A percentile compares a stretch with the other conserved stretches of the same genome.
Conservation (phyloP, 495 filamentous ascomycete genomes). For the Penicillium lividum region DNA sequence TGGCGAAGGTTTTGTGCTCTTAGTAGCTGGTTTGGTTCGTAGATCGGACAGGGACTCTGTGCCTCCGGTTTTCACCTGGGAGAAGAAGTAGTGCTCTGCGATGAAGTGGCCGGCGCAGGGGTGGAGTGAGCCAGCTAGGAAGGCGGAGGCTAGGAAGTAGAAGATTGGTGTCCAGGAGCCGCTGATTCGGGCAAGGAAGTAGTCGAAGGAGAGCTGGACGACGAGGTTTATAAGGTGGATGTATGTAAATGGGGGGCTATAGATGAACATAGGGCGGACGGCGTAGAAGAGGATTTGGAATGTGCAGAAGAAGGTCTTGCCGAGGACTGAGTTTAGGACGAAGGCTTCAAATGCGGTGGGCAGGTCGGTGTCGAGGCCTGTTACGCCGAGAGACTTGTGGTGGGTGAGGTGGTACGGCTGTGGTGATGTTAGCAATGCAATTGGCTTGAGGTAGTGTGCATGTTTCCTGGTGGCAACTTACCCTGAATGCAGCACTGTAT, state of each 20-base stretch:
- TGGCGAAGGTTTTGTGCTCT: constrained; percentile 38
- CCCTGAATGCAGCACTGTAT: constrained; percentile 94
- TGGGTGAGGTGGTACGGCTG: constrained; percentile 98
- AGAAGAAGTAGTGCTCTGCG: constrained; percentile 98
- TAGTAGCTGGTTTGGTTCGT: constrained; percentile 25
- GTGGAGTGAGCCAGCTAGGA: constrained; percentile 91
- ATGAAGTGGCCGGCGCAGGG: constrained; percentile 98
- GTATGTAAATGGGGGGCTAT: constrained; percentile 81
- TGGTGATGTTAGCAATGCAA: constrained; percentile 9
- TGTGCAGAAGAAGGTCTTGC: constrained; percentile 99
- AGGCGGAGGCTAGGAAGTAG: constrained; percentile 84
- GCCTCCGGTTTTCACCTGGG: constrained; percentile 58
- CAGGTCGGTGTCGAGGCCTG: constrained; percentile 94
- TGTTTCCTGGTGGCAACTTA: constrained; percentile 29
- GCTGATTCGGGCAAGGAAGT: constrained; percentile 56
- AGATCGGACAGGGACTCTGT: constrained; percentile 53
- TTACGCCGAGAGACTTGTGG: constrained; percentile 97
- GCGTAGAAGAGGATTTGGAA: constrained; percentile 99
- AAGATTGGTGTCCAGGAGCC: constrained; percentile 58
- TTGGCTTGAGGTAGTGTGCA: neutral
- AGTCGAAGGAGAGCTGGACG: constrained; percentile 78
- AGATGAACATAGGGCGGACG: constrained; percentile 94
- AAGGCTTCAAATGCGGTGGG: constrained; percentile 90
- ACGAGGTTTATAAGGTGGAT: constrained; percentile 81
- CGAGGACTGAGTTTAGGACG: constrained; percentile 92